Evolutionary conservation across 2,329 filamentous ascomycete species (phyloP), one percentile per base, ranked within the genome.

Genomic region (Rhynchosporium secalis): DNA sequence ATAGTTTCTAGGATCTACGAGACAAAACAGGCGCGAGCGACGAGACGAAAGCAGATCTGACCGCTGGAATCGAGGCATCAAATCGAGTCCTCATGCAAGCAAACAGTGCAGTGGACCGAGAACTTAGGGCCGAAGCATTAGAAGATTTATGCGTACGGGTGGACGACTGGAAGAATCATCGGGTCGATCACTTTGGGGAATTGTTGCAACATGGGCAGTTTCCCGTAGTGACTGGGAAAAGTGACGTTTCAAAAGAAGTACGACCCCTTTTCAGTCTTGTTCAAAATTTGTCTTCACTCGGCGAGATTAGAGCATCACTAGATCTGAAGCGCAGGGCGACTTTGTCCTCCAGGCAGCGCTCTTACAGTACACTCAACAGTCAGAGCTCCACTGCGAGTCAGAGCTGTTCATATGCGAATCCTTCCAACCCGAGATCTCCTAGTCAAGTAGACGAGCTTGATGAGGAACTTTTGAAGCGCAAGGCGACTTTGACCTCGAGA

Each of bases 81-180:
- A 90, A 92, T 68, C 83, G 89, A 57, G 90, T 96, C 0, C 81
- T 98, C 36, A 85, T 87, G 66, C 88, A 91, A 69, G 94, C 94
- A 4, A 97, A 98, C 73, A 89, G 93, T 62, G 94, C 93, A 4
- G 92, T 99, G 49, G 90, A 96, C 73, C 88, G 90, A 56, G 92
- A 96, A 72, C 84, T 97, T 57, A 82, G 96, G 58, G 85, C 89
- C 55, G 90, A 95, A 72, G 92, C 93, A 5, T 80, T 96, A 9
- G 86, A 90, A 64, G 95, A 98, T 63, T 81, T 99, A 31, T 87
- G 89, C 63, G 78, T 78, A 59, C 83, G 95, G 56, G 94, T 99
- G 1, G 95, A 98, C 72, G 95, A 99, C 75, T 99, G 95, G 95
- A 98, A 97, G 76, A 91, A 89, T 58, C 91, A 98, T 73, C 86